Conservation (phyloP, 768 basidiomycete genomes). For the Stropharia rugosoannulata region DNA sequence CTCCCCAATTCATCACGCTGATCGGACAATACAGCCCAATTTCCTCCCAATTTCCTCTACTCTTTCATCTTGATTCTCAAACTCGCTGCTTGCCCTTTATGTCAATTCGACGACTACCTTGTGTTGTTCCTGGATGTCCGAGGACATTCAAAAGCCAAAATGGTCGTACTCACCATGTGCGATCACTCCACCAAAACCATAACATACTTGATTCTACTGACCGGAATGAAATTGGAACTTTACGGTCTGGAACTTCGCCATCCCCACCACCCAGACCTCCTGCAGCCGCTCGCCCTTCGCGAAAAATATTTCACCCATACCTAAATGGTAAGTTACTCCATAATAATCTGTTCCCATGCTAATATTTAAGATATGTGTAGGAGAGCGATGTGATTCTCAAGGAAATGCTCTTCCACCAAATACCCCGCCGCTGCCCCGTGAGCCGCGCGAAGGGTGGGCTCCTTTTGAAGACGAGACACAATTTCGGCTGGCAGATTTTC, state of each 20-base stretch:
- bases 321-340: neutral
- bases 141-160: neutral
- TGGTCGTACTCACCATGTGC: neutral
- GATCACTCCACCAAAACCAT: neutral
- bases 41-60: neutral
- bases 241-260: neutral
- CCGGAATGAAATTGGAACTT: too few species aligned
- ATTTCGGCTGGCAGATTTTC: constrained; percentile 20
- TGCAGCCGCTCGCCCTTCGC: neutral
- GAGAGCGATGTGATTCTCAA: neutral
- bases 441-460: neutral
- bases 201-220: neutral
- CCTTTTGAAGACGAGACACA: constrained; percentile 13
- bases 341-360: too few species aligned
- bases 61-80: neutral
- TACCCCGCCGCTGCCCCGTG: neutral
- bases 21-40: too few species aligned
- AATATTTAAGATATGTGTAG: neutral
- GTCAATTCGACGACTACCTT: neutral
- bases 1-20: too few species aligned
- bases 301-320: neutral
- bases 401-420: constrained; percentile 1
- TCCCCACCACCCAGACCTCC: neutral
- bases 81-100: too few species aligned
- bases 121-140: neutral